Percentiles rank a stretch among this genome's conserved stretches.
Evolutionary conservation across 1,284 basidiomycete genomes (phyloP).

Genomic region (Rhizoctonia solani): DNA sequence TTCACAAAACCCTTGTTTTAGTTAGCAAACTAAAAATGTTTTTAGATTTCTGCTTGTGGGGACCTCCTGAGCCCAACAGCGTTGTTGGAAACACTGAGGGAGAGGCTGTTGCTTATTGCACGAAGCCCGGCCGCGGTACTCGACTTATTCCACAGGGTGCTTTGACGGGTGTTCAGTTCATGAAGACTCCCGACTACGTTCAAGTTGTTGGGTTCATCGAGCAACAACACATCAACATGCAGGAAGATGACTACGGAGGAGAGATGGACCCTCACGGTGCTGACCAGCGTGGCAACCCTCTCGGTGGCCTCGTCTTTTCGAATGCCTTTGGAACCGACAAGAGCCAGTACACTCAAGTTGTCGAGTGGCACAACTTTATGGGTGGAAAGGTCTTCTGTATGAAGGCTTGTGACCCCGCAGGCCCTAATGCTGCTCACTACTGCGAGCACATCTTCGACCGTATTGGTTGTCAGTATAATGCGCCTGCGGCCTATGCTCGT

Average conservation of each 20-base stretch:
- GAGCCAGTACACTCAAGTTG: slow-evolving; percentile 55
- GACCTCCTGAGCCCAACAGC: slow-evolving; percentile 41
- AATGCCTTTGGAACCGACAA: slow-evolving; percentile 55
- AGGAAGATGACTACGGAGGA: slow-evolving; percentile 45
- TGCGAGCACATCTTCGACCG: slow-evolving; percentile 70
- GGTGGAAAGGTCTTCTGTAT: slow-evolving; percentile 58
- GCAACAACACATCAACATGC: slow-evolving; percentile 44
- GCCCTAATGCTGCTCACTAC: slow-evolving; percentile 53
- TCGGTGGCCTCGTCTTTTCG: slow-evolving; percentile 59
- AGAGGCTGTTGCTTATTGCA: slow-evolving; percentile 49
- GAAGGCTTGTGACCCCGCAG: slow-evolving; percentile 63
- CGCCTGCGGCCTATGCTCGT: slow-evolving; percentile 56
- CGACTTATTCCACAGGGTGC: slow-evolving; percentile 45
- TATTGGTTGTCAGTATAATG: slow-evolving; percentile 71
- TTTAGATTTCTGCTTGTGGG: slow-evolving; percentile 42
- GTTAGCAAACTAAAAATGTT: slow-evolving; percentile 32
- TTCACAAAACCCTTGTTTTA: background rate
- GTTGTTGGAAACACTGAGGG: slow-evolving; percentile 48
- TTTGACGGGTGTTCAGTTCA: slow-evolving; percentile 46
- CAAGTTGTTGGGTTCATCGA: slow-evolving; percentile 46
- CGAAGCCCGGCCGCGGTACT: slow-evolving; percentile 44
- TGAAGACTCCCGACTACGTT: slow-evolving; percentile 46
- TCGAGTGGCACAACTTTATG: slow-evolving; percentile 61
- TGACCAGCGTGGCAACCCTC: slow-evolving; percentile 54
- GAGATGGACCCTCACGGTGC: slow-evolving; percentile 42